Evolutionary conservation across 2,329 filamentous ascomycete species (phyloP).

Genomic region (Verticillium dahliae): DNA sequence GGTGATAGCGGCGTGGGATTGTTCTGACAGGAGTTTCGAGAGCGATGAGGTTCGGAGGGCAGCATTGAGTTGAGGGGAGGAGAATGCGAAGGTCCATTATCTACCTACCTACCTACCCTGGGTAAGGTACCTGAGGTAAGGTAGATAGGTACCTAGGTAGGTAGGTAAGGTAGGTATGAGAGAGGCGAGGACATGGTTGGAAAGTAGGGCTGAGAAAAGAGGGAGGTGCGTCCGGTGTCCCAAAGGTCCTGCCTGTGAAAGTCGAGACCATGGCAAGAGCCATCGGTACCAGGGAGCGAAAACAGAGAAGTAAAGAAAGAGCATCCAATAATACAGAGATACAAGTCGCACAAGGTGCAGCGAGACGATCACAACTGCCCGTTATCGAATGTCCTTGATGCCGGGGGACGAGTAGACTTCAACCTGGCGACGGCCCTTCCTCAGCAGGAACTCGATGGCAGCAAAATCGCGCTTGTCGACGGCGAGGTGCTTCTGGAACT

Average conservation of each 20-base stretch:
- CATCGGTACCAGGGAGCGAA: not conserved
- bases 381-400: slow-evolving; percentile 65
- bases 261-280: not conserved
- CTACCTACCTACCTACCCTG: too few species aligned
- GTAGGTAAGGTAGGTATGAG: not conserved
- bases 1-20: slow-evolving; percentile 19
- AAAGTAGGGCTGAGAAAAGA: too few species aligned
- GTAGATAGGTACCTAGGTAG: too few species aligned
- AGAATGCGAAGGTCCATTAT: not conserved
- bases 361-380: not conserved
- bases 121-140: not conserved
- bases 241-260: not conserved
- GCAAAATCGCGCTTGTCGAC: slow-evolving; percentile 80
- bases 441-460: slow-evolving; percentile 76
- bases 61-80: not conserved
- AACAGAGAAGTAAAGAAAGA: not conserved
- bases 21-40: not conserved
- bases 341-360: not conserved
- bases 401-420: slow-evolving; percentile 75
- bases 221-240: too few species aligned
- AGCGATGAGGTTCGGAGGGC: not conserved
- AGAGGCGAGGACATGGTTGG: too few species aligned
- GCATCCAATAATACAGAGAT: not conserved
- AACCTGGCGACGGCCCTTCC: slow-evolving; percentile 75
- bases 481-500: slow-evolving; percentile 66